Evolutionary conservation across 345 rosid species (phyloP).

Genomic region (Passiflora organensis): DNA sequence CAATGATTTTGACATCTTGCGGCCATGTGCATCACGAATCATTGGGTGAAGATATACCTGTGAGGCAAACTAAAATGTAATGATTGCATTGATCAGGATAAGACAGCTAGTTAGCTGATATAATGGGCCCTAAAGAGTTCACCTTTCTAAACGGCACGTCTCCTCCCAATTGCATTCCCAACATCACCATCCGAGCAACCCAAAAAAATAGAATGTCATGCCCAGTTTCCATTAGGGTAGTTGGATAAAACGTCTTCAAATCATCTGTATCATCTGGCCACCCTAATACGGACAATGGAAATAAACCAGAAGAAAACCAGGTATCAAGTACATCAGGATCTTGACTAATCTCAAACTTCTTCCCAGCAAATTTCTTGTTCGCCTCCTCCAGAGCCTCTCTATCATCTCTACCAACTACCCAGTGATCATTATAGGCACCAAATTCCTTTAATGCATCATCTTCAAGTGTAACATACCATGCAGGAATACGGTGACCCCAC

Average conservation of each 20-base stretch:
- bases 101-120: conserved; percentile 1
- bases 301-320: conserved; percentile 98
- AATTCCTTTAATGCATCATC: conserved; percentile 70
- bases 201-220: conserved; percentile 95
- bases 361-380: conserved; percentile 49
- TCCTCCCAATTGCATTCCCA: conserved; percentile 77
- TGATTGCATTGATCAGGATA: conserved; percentile 1
- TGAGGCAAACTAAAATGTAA: conserved; percentile 3
- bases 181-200: conserved; percentile 99
- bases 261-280: conserved; percentile 97
- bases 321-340: conserved; percentile 96
- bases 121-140: not conserved
- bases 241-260: conserved; percentile 80
- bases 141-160: conserved; percentile 91
- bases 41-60: conserved; percentile 95
- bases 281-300: conserved; percentile 76
- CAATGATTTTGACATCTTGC: conserved; percentile 90
- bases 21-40: conserved; percentile 97
- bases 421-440: conserved; percentile 75
- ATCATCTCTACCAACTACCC: conserved; percentile 82
- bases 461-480: conserved; percentile 80
- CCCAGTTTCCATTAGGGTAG: conserved; percentile 91
- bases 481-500: conserved; percentile 98
- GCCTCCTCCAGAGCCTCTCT: conserved; percentile 61
- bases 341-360: conserved; percentile 65